A percentile compares a stretch with the other conserved stretches of the same genome.
These are phyloP conservation scores for Aspergillus campestris DNA, from an alignment of 495 filamentous ascomycete genomes.

Conservation along the genomic window DNA sequence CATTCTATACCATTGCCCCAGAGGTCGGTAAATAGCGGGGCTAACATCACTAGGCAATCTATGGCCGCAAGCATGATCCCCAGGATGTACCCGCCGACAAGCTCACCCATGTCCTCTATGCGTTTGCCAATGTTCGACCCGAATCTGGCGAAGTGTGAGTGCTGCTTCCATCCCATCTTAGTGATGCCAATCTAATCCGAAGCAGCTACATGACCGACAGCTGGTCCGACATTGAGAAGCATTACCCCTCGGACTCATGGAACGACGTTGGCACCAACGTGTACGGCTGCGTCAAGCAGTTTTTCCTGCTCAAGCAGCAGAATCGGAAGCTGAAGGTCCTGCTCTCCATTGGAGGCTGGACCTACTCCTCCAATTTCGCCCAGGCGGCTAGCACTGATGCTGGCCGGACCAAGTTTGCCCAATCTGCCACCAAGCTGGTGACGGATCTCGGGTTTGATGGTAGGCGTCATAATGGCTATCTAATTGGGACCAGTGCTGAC, in stretches of 20 bases:
- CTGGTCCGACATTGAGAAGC: constrained; percentile 85
- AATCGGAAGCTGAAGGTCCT: constrained; percentile 86
- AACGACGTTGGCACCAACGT: constrained; percentile 38
- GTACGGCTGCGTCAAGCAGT: constrained; percentile 75
- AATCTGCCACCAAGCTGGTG: constrained; percentile 57
- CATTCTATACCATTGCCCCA: neutral
- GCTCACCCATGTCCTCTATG: constrained; percentile 85
- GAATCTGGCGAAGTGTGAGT: constrained; percentile 70
- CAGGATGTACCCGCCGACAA: constrained; percentile 82
- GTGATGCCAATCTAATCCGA: neutral
- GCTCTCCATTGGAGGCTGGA: constrained; percentile 95
- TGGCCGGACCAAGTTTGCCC: constrained; percentile 69
- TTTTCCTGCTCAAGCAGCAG: constrained; percentile 80
- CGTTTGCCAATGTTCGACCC: constrained; percentile 74
- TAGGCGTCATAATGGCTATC: constrained; percentile 2
- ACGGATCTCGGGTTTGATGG: constrained; percentile 60
- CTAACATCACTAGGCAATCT: constrained; percentile 58
- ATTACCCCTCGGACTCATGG: constrained; percentile 50
- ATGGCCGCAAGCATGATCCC: constrained; percentile 73
- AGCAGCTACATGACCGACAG: constrained; percentile 63
- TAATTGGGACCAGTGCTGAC: constrained; percentile 5
- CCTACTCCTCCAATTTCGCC: constrained; percentile 81
- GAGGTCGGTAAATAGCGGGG: neutral
- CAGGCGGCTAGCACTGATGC: constrained; percentile 49
- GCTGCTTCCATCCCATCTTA: neutral